Percentiles rank a stretch among this genome's conserved stretches.
Conservation (phyloP, 1,284 basidiomycete species). For the Takashimella tepidaria region DNA sequence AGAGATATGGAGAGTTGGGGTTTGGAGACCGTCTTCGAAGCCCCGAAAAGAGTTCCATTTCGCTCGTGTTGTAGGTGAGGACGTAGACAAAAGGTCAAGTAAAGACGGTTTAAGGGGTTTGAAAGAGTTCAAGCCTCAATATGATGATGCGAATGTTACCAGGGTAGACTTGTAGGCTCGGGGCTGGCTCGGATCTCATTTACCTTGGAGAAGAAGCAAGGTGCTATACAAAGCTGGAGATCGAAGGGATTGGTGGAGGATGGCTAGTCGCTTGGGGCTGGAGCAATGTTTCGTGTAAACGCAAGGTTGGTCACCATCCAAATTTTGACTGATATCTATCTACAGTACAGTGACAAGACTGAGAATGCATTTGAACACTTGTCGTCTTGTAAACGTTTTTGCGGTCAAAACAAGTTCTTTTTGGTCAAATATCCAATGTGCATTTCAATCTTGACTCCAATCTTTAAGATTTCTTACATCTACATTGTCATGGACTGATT, state of each 20-base stretch:
- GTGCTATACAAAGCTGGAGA: too few species aligned
- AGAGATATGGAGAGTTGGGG: slow-evolving; percentile 19
- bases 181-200: neutral
- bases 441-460: too few species aligned
- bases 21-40: slow-evolving; percentile 25
- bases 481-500: neutral
- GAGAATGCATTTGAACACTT: neutral
- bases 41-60: slow-evolving; percentile 2
- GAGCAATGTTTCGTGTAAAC: too few species aligned
- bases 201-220: neutral
- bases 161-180: neutral
- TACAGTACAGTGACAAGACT: too few species aligned
- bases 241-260: too few species aligned
- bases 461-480: too few species aligned
- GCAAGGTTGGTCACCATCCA: too few species aligned
- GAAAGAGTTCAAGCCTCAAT: slow-evolving; percentile 1
- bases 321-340: too few species aligned
- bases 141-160: slow-evolving; percentile 1
- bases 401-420: too few species aligned
- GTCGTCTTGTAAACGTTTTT: neutral
- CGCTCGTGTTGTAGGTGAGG: too few species aligned
- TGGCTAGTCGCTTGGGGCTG: too few species aligned
- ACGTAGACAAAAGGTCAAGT: slow-evolving; percentile 7
- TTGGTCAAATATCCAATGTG: too few species aligned
- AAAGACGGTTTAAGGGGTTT: slow-evolving; percentile 3